Evolutionary conservation across 148 eudicot genomes (phyloP).

Genomic region (Nepenthes mirabilis): DNA sequence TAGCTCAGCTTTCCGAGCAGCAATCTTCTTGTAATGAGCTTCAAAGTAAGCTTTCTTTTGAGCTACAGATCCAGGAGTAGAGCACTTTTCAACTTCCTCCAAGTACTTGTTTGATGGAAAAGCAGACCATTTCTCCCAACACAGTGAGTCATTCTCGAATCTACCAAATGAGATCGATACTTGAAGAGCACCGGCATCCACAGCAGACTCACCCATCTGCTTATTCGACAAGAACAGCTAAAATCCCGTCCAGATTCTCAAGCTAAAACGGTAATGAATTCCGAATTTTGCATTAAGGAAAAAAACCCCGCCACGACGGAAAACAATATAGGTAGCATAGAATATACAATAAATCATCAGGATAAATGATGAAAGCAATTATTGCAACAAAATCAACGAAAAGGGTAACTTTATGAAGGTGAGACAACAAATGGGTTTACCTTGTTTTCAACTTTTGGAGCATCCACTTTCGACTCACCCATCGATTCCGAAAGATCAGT

Average conservation of each 20-base stretch:
- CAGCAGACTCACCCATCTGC: conserved; percentile 66
- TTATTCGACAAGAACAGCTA: conserved; percentile 15
- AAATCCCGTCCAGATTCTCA: background rate
- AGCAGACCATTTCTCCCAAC: conserved; percentile 96
- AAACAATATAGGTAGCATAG: conserved; percentile 3
- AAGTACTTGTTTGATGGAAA: conserved; percentile 86
- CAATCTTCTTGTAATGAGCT: conserved; percentile 84
- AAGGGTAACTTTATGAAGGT: conserved; percentile 14
- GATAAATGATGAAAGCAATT: conserved; percentile 3
- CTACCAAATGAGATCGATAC: conserved; percentile 87
- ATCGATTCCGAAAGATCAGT: conserved; percentile 5
- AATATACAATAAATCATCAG: background rate
- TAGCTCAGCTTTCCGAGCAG: conserved; percentile 49
- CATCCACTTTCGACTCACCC: conserved; percentile 61
- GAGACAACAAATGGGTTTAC: conserved; percentile 27
- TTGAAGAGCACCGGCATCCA: conserved; percentile 26
- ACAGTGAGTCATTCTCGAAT: conserved; percentile 79
- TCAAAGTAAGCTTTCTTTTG: conserved; percentile 94
- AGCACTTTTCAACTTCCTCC: conserved; percentile 82
- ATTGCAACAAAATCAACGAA: conserved; percentile 8
- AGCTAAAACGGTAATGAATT: conserved; percentile 11
- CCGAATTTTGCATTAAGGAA: background rate
- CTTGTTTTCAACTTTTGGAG: conserved; percentile 38
- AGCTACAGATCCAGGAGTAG: conserved; percentile 93
- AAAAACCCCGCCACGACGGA: conserved; percentile 1